These are phyloP conservation scores for Vickermania ingenoplastis DNA, from an alignment of 208 protist genomes.

Conservation along the genomic window DNA sequence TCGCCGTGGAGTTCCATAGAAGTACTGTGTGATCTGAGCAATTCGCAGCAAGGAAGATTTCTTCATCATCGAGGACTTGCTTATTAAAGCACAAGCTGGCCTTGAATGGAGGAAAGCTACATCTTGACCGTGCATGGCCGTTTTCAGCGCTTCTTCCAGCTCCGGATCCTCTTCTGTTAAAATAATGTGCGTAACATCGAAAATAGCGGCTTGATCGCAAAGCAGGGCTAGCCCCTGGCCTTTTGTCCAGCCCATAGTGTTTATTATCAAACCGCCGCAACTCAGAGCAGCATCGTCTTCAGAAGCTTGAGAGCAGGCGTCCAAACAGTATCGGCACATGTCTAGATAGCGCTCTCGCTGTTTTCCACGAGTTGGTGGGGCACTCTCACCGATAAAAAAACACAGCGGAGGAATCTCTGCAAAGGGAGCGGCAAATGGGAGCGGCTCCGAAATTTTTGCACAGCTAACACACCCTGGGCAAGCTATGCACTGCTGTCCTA, in stretches of 20 bases:
- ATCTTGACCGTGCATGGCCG: constrained; percentile 26
- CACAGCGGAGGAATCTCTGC: constrained; percentile 58
- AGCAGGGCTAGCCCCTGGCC: constrained; percentile 49
- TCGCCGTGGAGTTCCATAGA: constrained; percentile 49
- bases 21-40: constrained; percentile 49
- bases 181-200: constrained; percentile 70
- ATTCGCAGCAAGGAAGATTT: constrained; percentile 14
- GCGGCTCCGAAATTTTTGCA: constrained; percentile 44
- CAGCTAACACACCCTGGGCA: constrained; percentile 64
- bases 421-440: constrained; percentile 63
- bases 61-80: constrained; percentile 6
- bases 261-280: constrained; percentile 59
- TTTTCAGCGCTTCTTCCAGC: constrained; percentile 37
- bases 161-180: constrained; percentile 48
- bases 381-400: constrained; percentile 74
- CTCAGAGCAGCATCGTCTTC: constrained; percentile 38
- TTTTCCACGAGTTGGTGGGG: constrained; percentile 17
- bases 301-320: constrained; percentile 37
- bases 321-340: constrained; percentile 41
- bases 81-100: constrained; percentile 21
- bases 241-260: constrained; percentile 63
- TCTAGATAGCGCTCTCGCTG: constrained; percentile 64
- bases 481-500: constrained; percentile 57
- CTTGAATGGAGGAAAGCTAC: constrained; percentile 35
- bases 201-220: constrained; percentile 61